Base-by-base conservation (phyloP, 2,329 filamentous ascomycete species). In the Parafenestella ontariensis region DNA sequence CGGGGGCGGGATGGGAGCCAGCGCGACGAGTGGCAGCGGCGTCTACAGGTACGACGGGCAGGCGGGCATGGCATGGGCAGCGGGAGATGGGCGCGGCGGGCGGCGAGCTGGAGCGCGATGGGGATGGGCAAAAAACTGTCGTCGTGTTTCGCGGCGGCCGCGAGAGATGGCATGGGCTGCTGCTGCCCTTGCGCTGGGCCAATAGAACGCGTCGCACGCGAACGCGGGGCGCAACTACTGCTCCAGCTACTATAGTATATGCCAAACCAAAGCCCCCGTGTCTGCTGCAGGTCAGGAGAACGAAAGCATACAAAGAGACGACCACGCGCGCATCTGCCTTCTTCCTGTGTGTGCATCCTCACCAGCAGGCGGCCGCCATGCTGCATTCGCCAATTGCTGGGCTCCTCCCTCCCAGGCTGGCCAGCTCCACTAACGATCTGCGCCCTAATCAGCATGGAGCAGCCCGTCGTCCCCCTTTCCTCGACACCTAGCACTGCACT, bases 1-100 rank as follows among this genome's bases (percentile, higher is more conserved):
- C 41, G 59, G 58, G 46, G 64, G 68, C 52, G 56, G 65, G 44
- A 74, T 62, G 61, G 71, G 73, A 71, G 74, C 73, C 74, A 76
- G 68, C 60, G 69, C 71, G 71, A 59, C 69, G 61, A 55, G 43
- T 53, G 58, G 54, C 54, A 56, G 59, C 46, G 54, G 33, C 58
- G n/a, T n/a, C n/a, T n/a, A n/a, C n/a, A n/a, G n/a, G n/a, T 51
- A 67, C 45, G 53, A 64, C 56, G 48, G 58, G 57, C 68, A 64
- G 59, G 51, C 53, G 61, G 46, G 59, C 61, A 66, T 65, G 44
- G 64, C 65, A 64, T 52, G 53, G 60, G 56, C 52, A 46, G 46
- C 54, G 50, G 52, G 37, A 23, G 49, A 51, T 49, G 54, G 60
- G 48, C 54, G 59, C 49, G 62, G 51, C 49, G 45, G 52, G 44